A percentile compares a stretch with the other conserved stretches of the same genome.
phyloP scores from a whole-genome alignment of 1,139 yeast species.

The Groenewaldozyma sp. region DNA sequence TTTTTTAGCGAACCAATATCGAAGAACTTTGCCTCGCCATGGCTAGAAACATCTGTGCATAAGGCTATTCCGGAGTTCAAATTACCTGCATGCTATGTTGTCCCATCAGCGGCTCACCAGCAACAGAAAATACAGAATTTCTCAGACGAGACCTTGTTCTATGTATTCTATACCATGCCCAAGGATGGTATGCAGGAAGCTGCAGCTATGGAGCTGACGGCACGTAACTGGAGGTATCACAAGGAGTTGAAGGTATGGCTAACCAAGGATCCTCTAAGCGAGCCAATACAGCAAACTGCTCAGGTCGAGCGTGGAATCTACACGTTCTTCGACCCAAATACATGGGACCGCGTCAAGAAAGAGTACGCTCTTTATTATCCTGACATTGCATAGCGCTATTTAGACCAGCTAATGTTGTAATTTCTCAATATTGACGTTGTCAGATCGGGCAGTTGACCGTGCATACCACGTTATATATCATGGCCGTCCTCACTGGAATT shows the following conservation, averaged over 20 bases:
- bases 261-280: constrained; percentile 85
- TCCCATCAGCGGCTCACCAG: constrained; percentile 44
- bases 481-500: no score
- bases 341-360: constrained; percentile 85
- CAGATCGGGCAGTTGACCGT: no score
- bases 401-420: no score
- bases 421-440: no score
- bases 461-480: no score
- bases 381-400: constrained; percentile 33
- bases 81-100: constrained; percentile 50
- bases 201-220: constrained; percentile 78
- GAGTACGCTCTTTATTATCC: constrained; percentile 36
- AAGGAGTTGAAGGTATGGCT: constrained; percentile 94
- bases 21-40: constrained; percentile 77
- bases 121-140: constrained; percentile 69
- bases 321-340: constrained; percentile 89
- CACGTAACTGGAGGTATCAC: constrained; percentile 95
- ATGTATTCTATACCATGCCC: constrained; percentile 89
- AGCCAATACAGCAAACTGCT: constrained; percentile 76
- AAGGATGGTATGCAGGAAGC: constrained; percentile 88
- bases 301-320: constrained; percentile 94
- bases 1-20: constrained; percentile 41
- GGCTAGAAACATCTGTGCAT: constrained; percentile 85
- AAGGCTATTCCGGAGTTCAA: constrained; percentile 80
- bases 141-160: constrained; percentile 88